Evolutionary conservation across 768 basidiomycete genomes (phyloP), one percentile per base, ranked within the genome.

Genomic region (Megacollybia marginata): DNA sequence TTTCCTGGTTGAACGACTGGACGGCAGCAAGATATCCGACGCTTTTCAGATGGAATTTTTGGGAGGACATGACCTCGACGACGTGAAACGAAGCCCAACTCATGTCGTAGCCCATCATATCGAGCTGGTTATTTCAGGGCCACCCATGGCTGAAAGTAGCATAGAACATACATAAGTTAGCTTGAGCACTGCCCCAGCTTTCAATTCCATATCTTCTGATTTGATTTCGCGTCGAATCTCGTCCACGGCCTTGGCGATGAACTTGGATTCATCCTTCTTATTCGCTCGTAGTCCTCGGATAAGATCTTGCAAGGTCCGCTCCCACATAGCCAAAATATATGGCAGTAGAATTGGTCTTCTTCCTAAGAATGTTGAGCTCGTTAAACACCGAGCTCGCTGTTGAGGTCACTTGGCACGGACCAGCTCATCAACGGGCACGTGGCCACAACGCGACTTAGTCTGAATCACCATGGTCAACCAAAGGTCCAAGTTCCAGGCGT

Each of bases 81-180:
- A 99, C 88, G 64, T 95, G 84, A 60, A 99, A 99, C 8, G 96
- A 90, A 42, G 94, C 94, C 83, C 92, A 96, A 51, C 81, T 80
- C 83, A 88, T 96, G 69, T 88, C 92, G 62, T 86, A 92, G 48
- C 85, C 96, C 47, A 99, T 69, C 96, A 99, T 98, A 64, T 98
- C 92, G 54, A 99, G 83, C 95, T 98, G 48, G 12, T 6, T 6
- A 28, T 28, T 28, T 28, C 4, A 28, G 23, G 23, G 23, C 23
- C 6, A 28, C 6, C 6, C 15, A 40, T 20, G 15, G 19, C 20
- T 45, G 42, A 13, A 18, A 23, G 33, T 18, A 33, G 33, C 16
- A 48, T 16, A 10, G 10, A 50, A 83, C 92, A 65, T 69, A 96
- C 95, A 69, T 97, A 99, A 58, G 90, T 92, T 52, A 98, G 82